Evolutionary conservation across 1,284 basidiomycete species (phyloP), one percentile per base, ranked within the genome.

Genomic region (Marasmius oreades): DNA sequence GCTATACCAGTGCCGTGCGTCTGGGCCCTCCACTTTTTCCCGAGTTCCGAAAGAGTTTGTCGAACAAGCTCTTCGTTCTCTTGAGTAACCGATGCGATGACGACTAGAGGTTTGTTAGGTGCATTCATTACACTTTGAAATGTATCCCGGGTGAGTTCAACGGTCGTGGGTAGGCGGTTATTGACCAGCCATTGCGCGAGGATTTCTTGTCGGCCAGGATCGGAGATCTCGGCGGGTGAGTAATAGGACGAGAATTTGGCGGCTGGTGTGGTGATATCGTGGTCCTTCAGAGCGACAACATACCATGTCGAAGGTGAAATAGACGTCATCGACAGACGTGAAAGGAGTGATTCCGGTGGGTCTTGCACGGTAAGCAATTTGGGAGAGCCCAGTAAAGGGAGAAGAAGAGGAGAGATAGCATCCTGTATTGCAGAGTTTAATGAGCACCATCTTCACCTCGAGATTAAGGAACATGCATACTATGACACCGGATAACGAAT

Each of bases 61-160:
- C 76, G 70, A 8, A 85, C 79, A 33, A 69, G 67, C 14, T 68
- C 69, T 22, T 75, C 74, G 36, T 77, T 70, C 0, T 66, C 66
- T 0, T 62, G 59, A 0, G 73, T 72, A 12, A 78, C 74, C 3
- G 82, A 81, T 51, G 81, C 86, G 48, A 97, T 78, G 5, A 95
- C 87, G 3, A 96, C 90, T 14, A 93, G 77, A 1, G 91, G 86
- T 2, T 77, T 69, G 45, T 85, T 77, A 0, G 85, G 80, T 2
- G 87, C 85, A 57, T 88, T 87, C 91, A 96, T 93, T 37, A 96
- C 81, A 22, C 79, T 78, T 59, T 89, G 82, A 77, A 93, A 94
- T 5, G 85, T 86, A 53, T 85, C 84, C 36, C 84, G 79, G 10
- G 81, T 84, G 33, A 97, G 81, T 66, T 93, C 87, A 16, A 84